Conservation (phyloP, 352 stramenopile genomes). For the Phytopythium chamaehyphon region DNA sequence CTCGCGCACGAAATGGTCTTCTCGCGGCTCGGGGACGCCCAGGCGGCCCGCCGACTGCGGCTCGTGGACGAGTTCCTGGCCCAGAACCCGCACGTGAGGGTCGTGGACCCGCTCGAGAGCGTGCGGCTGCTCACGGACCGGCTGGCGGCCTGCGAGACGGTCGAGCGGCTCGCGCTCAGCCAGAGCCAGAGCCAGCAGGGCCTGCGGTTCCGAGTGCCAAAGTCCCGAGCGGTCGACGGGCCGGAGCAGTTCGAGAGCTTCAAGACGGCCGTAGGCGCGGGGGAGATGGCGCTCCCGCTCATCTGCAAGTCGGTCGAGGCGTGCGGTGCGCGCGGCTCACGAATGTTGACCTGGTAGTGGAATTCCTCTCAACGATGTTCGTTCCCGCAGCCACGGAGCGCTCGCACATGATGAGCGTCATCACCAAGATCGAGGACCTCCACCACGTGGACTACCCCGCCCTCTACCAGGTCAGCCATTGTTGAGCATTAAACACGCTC, state of each 20-base stretch:
- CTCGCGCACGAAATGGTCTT: slow-evolving; percentile 85
- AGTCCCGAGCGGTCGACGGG: slow-evolving; percentile 41
- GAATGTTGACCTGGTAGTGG: background rate
- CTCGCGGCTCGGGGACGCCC: slow-evolving; percentile 38
- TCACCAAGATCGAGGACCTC: slow-evolving; percentile 63
- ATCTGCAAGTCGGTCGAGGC: slow-evolving; percentile 85
- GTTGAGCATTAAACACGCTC: no score
- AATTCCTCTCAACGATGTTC: slow-evolving; percentile 3
- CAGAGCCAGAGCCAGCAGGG: background rate
- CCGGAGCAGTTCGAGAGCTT: slow-evolving; percentile 35
- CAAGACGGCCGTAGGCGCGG: slow-evolving; percentile 28
- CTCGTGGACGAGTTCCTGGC: slow-evolving; percentile 47
- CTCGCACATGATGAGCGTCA: slow-evolving; percentile 82
- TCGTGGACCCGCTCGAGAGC: slow-evolving; percentile 69
- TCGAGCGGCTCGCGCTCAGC: slow-evolving; percentile 20
- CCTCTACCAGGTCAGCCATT: slow-evolving; percentile 58
- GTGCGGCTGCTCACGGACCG: slow-evolving; percentile 72
- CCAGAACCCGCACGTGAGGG: slow-evolving; percentile 36
- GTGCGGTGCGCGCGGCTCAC: slow-evolving; percentile 43
- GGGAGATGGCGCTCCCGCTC: slow-evolving; percentile 46
- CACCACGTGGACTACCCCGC: slow-evolving; percentile 44
- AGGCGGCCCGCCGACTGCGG: slow-evolving; percentile 35
- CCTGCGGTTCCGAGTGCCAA: slow-evolving; percentile 44
- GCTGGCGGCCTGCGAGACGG: slow-evolving; percentile 49
- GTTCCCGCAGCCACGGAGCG: slow-evolving; percentile 52